phyloP scores from a whole-genome alignment of 345 rosid species.

The Salix koriyanagi region DNA sequence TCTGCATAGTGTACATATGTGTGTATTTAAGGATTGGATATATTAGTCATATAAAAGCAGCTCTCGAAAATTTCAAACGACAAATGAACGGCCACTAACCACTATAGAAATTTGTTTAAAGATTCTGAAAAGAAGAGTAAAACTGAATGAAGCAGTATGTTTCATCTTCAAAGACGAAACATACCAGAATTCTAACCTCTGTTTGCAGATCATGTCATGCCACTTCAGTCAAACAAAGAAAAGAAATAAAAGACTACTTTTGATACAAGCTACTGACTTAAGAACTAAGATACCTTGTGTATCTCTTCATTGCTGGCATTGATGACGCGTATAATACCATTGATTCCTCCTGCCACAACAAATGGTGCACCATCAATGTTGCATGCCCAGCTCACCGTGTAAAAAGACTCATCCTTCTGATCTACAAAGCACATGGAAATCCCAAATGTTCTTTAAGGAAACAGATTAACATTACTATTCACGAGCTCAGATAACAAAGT shows the following conservation, averaged over 20 bases:
- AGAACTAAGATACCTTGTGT: slow-evolving; percentile 54
- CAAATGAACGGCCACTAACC: not conserved
- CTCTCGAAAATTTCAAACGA: too few species aligned
- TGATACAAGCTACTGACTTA: not conserved
- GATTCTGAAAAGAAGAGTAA: not conserved
- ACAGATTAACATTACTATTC: not conserved
- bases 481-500: not conserved
- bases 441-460: slow-evolving; percentile 27
- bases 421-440: slow-evolving; percentile 50
- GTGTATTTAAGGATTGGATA: too few species aligned
- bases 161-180: not conserved
- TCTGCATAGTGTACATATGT: slow-evolving; percentile 35
- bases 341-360: slow-evolving; percentile 80
- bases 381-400: slow-evolving; percentile 92
- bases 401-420: slow-evolving; percentile 97
- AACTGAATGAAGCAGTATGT: not conserved
- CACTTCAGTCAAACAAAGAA: not conserved
- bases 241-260: not conserved
- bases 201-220: not conserved
- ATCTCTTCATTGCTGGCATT: slow-evolving; percentile 73
- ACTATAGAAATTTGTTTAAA: not conserved
- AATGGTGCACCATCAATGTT: slow-evolving; percentile 59
- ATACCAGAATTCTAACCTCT: not conserved
- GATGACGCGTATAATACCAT: slow-evolving; percentile 85
- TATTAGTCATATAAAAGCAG: too few species aligned